Evolutionary conservation across 2,329 filamentous ascomycete genomes (phyloP), one percentile per base, ranked within the genome.

Genomic region (Alternaria consortialis): DNA sequence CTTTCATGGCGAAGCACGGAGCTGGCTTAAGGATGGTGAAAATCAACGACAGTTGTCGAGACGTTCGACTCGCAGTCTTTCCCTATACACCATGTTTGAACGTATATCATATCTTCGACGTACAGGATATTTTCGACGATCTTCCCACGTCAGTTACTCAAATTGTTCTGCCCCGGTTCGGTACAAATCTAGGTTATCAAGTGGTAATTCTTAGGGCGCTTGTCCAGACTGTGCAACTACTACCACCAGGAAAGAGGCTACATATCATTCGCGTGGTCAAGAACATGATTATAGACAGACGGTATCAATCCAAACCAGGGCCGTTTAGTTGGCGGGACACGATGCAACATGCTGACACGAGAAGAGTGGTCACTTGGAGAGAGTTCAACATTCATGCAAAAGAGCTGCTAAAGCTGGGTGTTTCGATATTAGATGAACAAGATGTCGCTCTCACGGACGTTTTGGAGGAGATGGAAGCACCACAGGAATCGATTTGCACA

Each of bases 1-100:
- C 32, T 11, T 56, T 56, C 5, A 56, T 56, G 43, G 23, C 43
- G 8, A 48, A n/a, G 25, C 44, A 56, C n/a, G 43, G 53, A 15
- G 12, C 29, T 17, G 37, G 37, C 15, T 39, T 56, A 25, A 50
- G 25, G 27, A 56, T 17, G 7, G 20, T 56, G 20, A 23, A 6
- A 9, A 4, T 37, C 12, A 32, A 50, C 20, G 12, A 37, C 13
- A 50, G 7, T 25, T 5, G 40, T 13, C 20, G 23, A 43, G 11
- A 43, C 23, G 13, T 25, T 23, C 23, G 40, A 25, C 13, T 2
- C 11, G 4, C 12, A 15, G 9, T 50, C 13, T 50, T 37, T 37
- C 17, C 32, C 9, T 11, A 50, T 23, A 50, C 46, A 50, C 34
- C 46, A 4, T 27, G 12, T 25, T n/a, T 50, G 32, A 32, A 50